Evolutionary conservation across 2,329 filamentous ascomycete species (phyloP).

Genomic region (Neofusicoccum laricinum): DNA sequence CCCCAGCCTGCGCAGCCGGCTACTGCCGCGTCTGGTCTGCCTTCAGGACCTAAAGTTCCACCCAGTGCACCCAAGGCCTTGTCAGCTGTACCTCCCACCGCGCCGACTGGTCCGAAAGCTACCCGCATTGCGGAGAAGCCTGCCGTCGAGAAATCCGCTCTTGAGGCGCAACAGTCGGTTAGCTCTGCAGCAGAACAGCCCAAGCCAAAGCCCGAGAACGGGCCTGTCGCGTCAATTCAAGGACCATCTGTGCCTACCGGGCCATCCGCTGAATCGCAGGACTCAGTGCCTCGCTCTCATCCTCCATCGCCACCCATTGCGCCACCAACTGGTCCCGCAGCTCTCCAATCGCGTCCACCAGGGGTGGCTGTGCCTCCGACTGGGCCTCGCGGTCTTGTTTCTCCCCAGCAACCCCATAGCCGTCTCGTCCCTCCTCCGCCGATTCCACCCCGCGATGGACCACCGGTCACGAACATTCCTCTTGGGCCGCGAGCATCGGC

Average conservation of each 20-base stretch:
- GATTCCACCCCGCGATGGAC: slow-evolving; percentile 27
- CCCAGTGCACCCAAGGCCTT: slow-evolving; percentile 38
- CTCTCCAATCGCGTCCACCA: slow-evolving; percentile 11
- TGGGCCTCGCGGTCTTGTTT: slow-evolving; percentile 15
- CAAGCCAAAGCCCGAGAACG: not conserved
- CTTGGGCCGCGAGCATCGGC: slow-evolving; percentile 28
- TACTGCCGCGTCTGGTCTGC: slow-evolving; percentile 29
- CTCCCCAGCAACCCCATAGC: slow-evolving; percentile 11
- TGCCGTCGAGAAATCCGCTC: slow-evolving; percentile 19
- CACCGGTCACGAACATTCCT: slow-evolving; percentile 26
- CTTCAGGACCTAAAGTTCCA: slow-evolving; percentile 27
- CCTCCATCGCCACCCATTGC: slow-evolving; percentile 14
- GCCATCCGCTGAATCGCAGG: slow-evolving; percentile 15
- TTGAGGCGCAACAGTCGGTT: slow-evolving; percentile 19
- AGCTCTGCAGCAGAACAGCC: slow-evolving; percentile 22
- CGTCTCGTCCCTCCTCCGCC: slow-evolving; percentile 18
- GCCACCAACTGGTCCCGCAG: slow-evolving; percentile 11
- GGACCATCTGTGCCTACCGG: slow-evolving; percentile 13
- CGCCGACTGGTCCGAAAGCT: slow-evolving; percentile 27
- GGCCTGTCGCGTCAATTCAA: not conserved
- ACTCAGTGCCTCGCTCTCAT: not conserved
- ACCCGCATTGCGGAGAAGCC: slow-evolving; percentile 31
- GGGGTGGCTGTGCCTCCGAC: slow-evolving; percentile 2
- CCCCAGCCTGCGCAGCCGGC: slow-evolving; percentile 34
- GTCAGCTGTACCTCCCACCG: slow-evolving; percentile 13